Evolutionary conservation across 495 filamentous ascomycete species (phyloP), one percentile per base, ranked within the genome.

Genomic region (Astrothelium subdiscretum): DNA sequence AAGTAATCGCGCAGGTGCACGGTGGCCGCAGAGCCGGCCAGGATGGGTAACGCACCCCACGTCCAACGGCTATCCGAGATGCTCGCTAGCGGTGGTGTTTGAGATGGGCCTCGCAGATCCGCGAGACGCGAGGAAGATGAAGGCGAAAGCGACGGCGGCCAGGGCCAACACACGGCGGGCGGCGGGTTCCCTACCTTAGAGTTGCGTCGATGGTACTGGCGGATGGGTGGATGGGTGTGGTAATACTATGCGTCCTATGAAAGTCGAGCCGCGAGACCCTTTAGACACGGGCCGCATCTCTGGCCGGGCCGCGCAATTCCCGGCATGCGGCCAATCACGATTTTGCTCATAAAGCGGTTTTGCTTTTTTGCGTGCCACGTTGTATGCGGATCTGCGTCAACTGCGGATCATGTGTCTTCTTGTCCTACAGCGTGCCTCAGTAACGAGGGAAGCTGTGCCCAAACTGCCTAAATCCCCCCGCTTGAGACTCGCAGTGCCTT

Each of bases 251-350:
- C n/a, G n/a, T n/a, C n/a, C n/a, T n/a, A n/a, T n/a, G n/a, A n/a
- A n/a, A n/a, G n/a, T n/a, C n/a, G n/a, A 22, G 13, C 11, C 5
- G 12, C 48, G 20, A n/a, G 48, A n/a, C n/a, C n/a, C 48, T 54
- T 54, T 24, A 54, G 22, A 54, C 48, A 27, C 48, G 48, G 48
- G 12, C 48, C 48, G 48, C 48, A 54, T 54, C 48, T 54, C 48
- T 54, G 48, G 48, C 24, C 48, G 48, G 48, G 48, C 48, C 48
- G 48, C 48, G 48, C 48, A 54, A 54, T 54, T 54, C 48, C 48
- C 48, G 48, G 22, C 48, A 10, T 29, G 5, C 22, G 22, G 22
- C 48, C 48, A 54, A 54, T 54, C 22, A 29, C 6, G 22, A 29
- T 10, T 10, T 3, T 10, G 48, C 48, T 27, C 35, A 15, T 8